phyloP scores from a whole-genome alignment of 2,329 filamentous ascomycete genomes.

The Reticulascus tulasneorum region DNA sequence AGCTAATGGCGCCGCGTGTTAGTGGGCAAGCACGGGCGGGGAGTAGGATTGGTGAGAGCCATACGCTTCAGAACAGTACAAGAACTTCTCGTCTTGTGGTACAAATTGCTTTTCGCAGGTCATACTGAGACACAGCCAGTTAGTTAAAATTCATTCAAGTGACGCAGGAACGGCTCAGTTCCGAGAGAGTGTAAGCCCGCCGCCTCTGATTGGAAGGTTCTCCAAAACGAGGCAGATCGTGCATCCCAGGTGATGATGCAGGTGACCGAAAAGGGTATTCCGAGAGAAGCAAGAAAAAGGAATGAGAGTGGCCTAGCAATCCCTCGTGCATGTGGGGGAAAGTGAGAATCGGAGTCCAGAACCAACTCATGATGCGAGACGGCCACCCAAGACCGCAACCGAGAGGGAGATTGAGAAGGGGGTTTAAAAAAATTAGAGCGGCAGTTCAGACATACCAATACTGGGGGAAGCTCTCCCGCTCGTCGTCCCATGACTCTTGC shows the following conservation, averaged over 20 bases:
- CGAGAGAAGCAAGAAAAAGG: slow-evolving; percentile 2
- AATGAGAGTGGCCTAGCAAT: slow-evolving; percentile 9
- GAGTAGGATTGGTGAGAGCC: slow-evolving; percentile 22
- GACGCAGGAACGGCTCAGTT: slow-evolving; percentile 29
- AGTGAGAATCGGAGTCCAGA: too few species aligned
- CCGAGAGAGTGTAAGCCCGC: slow-evolving; percentile 9
- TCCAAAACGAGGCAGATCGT: slow-evolving; percentile 14
- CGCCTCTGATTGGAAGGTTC: slow-evolving; percentile 2
- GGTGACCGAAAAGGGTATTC: slow-evolving; percentile 19
- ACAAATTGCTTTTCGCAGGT: slow-evolving; percentile 64
- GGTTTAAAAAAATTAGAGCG: slow-evolving; percentile 5
- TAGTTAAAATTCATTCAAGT: slow-evolving; percentile 19
- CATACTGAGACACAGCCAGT: slow-evolving; percentile 45
- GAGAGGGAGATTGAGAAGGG: slow-evolving; percentile 6
- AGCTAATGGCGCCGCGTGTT: slow-evolving; percentile 33
- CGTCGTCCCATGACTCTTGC: slow-evolving; percentile 51
- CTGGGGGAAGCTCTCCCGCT: slow-evolving; percentile 61
- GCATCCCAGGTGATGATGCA: slow-evolving; percentile 28
- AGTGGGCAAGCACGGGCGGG: background rate
- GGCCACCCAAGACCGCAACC: background rate
- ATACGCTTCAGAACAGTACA: slow-evolving; percentile 63
- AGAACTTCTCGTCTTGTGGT: slow-evolving; percentile 49
- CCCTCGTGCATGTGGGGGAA: too few species aligned
- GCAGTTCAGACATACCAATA: slow-evolving; percentile 51
- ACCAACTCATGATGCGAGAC: too few species aligned